Evolutionary conservation across 176 grass and related monocot species (phyloP).

Genomic region (Musa acuminata): DNA sequence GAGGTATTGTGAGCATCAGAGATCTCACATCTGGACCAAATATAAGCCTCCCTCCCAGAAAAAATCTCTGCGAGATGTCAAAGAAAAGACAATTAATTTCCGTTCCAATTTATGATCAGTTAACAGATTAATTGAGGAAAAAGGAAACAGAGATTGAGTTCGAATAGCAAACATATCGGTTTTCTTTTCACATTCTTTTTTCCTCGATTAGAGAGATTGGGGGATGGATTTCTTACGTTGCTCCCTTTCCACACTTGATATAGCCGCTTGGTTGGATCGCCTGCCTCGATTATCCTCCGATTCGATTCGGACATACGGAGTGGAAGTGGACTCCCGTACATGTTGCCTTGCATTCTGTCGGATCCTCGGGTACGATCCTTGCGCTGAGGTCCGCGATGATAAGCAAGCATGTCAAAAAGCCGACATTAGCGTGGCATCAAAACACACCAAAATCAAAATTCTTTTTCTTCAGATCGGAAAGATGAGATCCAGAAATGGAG

Average conservation of each 20-base stretch:
- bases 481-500: background rate
- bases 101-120: background rate
- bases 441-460: background rate
- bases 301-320: slow-evolving; percentile 44
- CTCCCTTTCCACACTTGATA: slow-evolving; percentile 78
- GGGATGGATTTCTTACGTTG: slow-evolving; percentile 36
- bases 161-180: too few species aligned
- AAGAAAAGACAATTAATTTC: background rate
- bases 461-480: background rate
- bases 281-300: slow-evolving; percentile 42
- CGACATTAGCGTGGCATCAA: background rate
- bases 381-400: too few species aligned
- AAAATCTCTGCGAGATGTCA: slow-evolving; percentile 48
- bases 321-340: slow-evolving; percentile 1
- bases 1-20: slow-evolving; percentile 47
- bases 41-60: slow-evolving; percentile 65
- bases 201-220: too few species aligned
- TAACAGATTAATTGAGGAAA: background rate
- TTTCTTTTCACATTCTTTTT: too few species aligned
- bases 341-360: slow-evolving; percentile 46
- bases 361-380: background rate
- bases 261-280: slow-evolving; percentile 27
- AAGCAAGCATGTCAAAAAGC: too few species aligned
- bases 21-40: slow-evolving; percentile 73
- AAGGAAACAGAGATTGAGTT: background rate